These are phyloP conservation scores for Wickerhamomyces queroliae DNA, from an alignment of 805 yeast species.

Conservation along the genomic window DNA sequence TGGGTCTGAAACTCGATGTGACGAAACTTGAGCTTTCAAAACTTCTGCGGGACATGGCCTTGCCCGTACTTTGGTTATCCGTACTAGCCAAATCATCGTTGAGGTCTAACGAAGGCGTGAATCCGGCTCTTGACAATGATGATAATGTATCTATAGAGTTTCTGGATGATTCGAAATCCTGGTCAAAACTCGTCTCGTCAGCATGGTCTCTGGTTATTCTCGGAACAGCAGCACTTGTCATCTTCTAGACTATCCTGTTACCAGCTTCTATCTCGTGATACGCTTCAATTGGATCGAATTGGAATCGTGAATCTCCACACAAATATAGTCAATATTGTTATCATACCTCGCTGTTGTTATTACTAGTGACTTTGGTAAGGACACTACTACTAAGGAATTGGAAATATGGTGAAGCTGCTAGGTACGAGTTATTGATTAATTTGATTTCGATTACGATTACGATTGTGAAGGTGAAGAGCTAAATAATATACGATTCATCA, in stretches of 20 bases:
- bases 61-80: conserved; percentile 11
- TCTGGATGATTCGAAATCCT: background rate
- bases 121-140: background rate
- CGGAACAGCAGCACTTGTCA: no score
- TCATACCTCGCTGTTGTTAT: no score
- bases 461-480: background rate
- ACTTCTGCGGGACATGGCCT: conserved; percentile 22
- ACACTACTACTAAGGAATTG: no score
- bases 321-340: no score
- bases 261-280: no score
- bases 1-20: conserved; percentile 23
- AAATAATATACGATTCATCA: no score
- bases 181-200: background rate
- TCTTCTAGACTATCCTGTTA: no score
- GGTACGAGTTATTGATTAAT: background rate
- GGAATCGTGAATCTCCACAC: no score
- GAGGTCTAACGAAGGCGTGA: conserved; percentile 16
- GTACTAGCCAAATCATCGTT: conserved; percentile 30
- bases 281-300: no score
- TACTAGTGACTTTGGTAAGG: no score
- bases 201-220: no score
- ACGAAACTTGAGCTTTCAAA: conserved; percentile 25
- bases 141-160: background rate
- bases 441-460: background rate
- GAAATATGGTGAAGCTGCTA: no score